phyloP scores from a whole-genome alignment of 1,284 basidiomycete species.

The Austroboletus olivaceoglutinosus region DNA sequence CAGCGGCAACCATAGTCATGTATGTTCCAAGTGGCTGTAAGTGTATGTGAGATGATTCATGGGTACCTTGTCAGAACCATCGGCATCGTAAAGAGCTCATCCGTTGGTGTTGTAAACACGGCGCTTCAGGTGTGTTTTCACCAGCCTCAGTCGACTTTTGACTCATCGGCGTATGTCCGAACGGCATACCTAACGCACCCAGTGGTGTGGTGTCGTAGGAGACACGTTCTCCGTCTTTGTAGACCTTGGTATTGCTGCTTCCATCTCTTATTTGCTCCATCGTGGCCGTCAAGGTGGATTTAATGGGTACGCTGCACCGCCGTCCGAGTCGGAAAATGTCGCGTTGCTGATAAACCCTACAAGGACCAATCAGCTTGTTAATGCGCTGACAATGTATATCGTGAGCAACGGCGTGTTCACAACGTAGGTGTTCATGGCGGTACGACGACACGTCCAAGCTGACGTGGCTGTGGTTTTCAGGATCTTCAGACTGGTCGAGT shows the following conservation, averaged over 20 bases:
- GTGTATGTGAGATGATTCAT: neutral
- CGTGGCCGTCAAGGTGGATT: neutral
- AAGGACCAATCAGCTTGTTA: neutral
- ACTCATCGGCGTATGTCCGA: neutral
- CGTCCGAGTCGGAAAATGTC: neutral
- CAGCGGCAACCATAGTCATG: neutral
- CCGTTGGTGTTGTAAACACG: neutral
- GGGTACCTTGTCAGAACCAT: neutral
- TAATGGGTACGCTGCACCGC: neutral
- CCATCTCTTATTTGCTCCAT: neutral
- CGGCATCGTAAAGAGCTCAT: neutral
- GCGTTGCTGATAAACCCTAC: neutral
- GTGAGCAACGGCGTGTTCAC: conserved; percentile 1
- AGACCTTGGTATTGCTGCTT: neutral
- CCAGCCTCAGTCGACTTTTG: neutral
- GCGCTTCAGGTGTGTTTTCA: neutral
- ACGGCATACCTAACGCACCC: neutral
- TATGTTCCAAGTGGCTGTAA: neutral
- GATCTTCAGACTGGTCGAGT: neutral
- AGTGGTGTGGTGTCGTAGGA: neutral
- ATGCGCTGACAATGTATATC: conserved; percentile 1
- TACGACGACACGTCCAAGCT: neutral
- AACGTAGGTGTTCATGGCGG: neutral
- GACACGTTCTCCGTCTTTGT: neutral
- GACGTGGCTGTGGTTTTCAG: neutral